phyloP scores from a whole-genome alignment of 202 grass and related monocot species.

The Brachypodium distachyon region DNA sequence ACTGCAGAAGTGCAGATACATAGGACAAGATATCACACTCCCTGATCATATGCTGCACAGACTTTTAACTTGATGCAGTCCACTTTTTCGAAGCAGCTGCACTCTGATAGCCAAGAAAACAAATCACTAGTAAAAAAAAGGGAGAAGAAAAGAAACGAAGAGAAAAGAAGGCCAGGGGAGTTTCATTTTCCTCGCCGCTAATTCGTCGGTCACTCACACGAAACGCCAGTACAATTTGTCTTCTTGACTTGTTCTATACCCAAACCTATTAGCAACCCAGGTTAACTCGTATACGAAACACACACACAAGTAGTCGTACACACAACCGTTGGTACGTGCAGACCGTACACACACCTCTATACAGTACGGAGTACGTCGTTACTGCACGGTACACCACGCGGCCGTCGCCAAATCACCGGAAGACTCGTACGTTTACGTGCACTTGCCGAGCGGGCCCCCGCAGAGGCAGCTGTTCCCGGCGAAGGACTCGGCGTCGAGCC shows the following conservation, averaged over 20 bases:
- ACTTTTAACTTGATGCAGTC: too few species aligned
- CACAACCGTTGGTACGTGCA: background rate
- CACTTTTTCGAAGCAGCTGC: background rate
- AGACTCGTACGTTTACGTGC: conserved; percentile 32
- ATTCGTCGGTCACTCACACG: background rate
- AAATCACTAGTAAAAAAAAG: background rate
- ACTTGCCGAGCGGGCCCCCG: conserved; percentile 68
- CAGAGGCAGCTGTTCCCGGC: conserved; percentile 66
- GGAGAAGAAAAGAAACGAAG: background rate
- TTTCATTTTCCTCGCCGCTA: background rate
- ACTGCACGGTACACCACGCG: too few species aligned
- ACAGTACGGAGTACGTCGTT: too few species aligned
- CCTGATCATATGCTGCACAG: too few species aligned
- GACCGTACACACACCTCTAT: too few species aligned
- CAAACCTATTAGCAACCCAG: background rate
- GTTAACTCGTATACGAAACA: background rate
- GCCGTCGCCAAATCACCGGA: too few species aligned
- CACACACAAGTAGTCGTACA: background rate
- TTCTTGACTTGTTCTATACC: background rate
- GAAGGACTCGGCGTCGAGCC: conserved; percentile 52
- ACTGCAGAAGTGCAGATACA: too few species aligned
- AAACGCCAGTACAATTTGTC: background rate
- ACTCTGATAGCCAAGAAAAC: background rate
- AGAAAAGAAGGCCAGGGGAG: background rate
- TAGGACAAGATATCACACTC: too few species aligned